Evolutionary conservation across 2,329 filamentous ascomycete genomes (phyloP), one percentile per base, ranked within the genome.

Genomic region (Trichophyton verrucosum): DNA sequence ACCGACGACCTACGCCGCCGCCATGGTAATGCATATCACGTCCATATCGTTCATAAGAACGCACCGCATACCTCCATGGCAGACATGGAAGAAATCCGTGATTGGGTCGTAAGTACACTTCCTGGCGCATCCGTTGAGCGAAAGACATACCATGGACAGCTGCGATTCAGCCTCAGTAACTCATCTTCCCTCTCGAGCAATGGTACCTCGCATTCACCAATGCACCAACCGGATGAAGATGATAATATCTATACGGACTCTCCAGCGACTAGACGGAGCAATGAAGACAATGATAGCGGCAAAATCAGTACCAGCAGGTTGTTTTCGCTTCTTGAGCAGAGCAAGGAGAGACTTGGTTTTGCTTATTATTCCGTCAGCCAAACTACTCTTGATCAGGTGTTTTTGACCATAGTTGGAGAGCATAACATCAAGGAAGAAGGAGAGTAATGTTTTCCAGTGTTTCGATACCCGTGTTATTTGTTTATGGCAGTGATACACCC

Each of bases 381-480:
- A 24, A 94, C 90, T 17, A 95, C 89, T 15, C 76, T 96, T 47
- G 91, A 96, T 70, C 89, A 96, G 73, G 91, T 96, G 0, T 96
- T 96, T 73, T 74, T 96, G 71, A 82, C 81, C 27, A 94, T 96
- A 69, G 90, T 96, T 0, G 86, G 86, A 1, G 82, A 85, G 72
- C 87, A 95, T 71, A 85, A 91, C 71, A 82, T 92, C 5, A 78
- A 85, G 65, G 89, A 95, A 71, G 91, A 65, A 33, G 62, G 59
- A n/a, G 61, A 63, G 22, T 33, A 47, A 49, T 47, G 46, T 27
- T 15, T 44, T 40, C n/a, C 44, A 47, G 3, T 20, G 44, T 47
- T 11, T 47, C 33, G 33, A 36, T 36, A 36, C 33, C 33, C 33
- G 33, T 36, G 33, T 36, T 36, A 0, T 36, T 36, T 13, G 8